phyloP scores from a whole-genome alignment of 768 basidiomycete genomes.

The Candolleomyces efflorescens region DNA sequence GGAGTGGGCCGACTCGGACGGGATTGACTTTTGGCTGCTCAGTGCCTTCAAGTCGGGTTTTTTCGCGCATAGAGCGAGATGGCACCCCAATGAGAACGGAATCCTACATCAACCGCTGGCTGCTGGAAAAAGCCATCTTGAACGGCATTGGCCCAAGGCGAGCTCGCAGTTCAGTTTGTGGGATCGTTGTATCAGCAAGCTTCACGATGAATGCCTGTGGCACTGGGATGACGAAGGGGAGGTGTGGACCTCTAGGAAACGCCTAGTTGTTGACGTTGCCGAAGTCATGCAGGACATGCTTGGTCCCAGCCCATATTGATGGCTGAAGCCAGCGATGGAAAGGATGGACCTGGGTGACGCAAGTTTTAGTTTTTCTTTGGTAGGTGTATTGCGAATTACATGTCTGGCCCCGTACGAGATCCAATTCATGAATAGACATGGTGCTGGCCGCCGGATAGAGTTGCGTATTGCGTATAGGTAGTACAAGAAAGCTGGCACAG shows the following conservation, averaged over 20 bases:
- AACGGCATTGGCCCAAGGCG: not conserved
- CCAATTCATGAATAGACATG: no score
- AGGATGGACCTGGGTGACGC: no score
- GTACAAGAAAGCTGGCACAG: no score
- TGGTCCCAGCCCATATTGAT: not conserved
- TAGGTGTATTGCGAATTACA: not conserved
- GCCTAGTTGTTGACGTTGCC: not conserved
- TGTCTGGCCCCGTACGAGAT: not conserved
- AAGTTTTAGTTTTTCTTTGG: not conserved
- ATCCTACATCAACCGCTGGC: not conserved
- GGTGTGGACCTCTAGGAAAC: not conserved
- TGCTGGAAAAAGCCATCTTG: not conserved
- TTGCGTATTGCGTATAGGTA: no score
- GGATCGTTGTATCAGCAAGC: not conserved
- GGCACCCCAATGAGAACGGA: not conserved
- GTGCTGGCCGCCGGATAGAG: no score
- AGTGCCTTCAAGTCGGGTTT: not conserved
- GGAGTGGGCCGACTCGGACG: not conserved
- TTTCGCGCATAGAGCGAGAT: not conserved
- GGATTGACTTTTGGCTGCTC: not conserved
- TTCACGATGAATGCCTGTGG: not conserved
- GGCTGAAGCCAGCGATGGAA: not conserved
- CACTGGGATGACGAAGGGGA: not conserved
- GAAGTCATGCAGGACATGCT: not conserved
- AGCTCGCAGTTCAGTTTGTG: not conserved